A percentile compares a stretch with the other conserved stretches of the same genome.
These are phyloP conservation scores for Myriosclerotinia duriaeana DNA, from an alignment of 2,329 filamentous ascomycete species.

Conservation along the genomic window DNA sequence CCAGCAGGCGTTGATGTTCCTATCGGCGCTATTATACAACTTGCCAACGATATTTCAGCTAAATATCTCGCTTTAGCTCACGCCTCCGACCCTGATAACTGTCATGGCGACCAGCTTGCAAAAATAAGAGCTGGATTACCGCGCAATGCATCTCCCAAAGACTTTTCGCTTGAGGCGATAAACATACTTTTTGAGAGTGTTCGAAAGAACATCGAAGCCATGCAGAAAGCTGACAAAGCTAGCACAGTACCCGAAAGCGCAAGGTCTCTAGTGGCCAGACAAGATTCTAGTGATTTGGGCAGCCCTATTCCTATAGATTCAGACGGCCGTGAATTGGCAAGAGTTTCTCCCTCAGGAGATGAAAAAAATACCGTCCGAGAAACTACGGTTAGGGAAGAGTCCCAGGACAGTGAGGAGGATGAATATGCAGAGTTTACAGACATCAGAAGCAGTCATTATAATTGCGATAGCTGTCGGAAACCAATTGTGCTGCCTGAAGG, in stretches of 20 bases:
- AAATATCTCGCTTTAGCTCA: neutral
- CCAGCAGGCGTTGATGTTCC: neutral
- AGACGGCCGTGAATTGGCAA: neutral
- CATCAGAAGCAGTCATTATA: neutral
- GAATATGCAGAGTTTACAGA: neutral
- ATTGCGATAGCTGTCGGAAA: conserved; percentile 13
- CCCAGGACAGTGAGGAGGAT: conserved; percentile 2
- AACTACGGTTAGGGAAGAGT: neutral
- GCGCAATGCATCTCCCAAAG: neutral
- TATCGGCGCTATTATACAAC: neutral
- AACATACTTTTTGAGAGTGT: neutral
- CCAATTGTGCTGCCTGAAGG: conserved; percentile 12
- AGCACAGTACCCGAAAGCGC: neutral
- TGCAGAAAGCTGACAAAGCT: neutral
- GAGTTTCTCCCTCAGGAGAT: neutral
- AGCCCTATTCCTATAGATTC: neutral
- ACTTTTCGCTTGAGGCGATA: conserved; percentile 7
- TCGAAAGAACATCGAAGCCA: neutral
- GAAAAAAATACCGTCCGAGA: neutral
- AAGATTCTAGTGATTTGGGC: neutral
- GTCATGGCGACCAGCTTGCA: neutral
- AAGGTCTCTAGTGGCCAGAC: neutral
- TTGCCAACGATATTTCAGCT: neutral
- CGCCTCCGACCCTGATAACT: neutral
- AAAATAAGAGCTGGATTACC: too few species aligned